Percentiles rank a stretch among this genome's conserved stretches.
Evolutionary conservation across 2,329 filamentous ascomycete genomes (phyloP).

Genomic region (Cercospora sp.): DNA sequence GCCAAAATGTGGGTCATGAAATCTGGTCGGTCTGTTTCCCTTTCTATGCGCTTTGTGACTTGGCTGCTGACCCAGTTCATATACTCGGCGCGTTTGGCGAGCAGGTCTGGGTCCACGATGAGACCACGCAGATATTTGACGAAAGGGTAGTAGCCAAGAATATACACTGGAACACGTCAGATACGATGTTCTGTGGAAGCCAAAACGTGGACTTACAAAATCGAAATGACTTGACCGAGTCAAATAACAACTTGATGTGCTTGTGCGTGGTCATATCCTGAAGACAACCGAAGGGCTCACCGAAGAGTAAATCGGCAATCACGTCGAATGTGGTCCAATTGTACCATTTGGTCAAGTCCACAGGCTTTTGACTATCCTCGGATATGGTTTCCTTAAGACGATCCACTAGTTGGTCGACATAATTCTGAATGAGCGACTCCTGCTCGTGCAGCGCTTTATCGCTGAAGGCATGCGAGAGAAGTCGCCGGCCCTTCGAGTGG

Average conservation of each 20-base stretch:
- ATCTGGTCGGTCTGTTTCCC: constrained; percentile 42
- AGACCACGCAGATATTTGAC: constrained; percentile 26
- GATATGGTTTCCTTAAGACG: constrained; percentile 37
- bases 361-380: constrained; percentile 14
- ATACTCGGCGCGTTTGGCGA: constrained; percentile 30
- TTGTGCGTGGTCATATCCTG: constrained; percentile 30
- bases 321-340: constrained; percentile 43
- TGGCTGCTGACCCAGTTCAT: constrained; percentile 30
- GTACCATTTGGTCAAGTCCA: constrained; percentile 38
- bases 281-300: constrained; percentile 31
- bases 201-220: constrained; percentile 9
- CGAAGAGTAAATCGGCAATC: constrained; percentile 30
- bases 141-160: constrained; percentile 32
- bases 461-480: constrained; percentile 45
- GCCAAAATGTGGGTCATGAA: constrained; percentile 52
- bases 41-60: constrained; percentile 32
- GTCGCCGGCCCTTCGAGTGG: constrained; percentile 43
- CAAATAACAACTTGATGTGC: constrained; percentile 32
- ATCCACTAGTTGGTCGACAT: constrained; percentile 44
- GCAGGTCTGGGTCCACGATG: constrained; percentile 25
- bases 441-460: constrained; percentile 46
- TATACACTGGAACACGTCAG: constrained; percentile 19
- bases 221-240: constrained; percentile 32
- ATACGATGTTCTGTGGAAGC: neutral
- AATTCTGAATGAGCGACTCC: constrained; percentile 42